Evolutionary conservation across 2,329 filamentous ascomycete genomes (phyloP), one percentile per base, ranked within the genome.

Genomic region (Tothia fuscella): DNA sequence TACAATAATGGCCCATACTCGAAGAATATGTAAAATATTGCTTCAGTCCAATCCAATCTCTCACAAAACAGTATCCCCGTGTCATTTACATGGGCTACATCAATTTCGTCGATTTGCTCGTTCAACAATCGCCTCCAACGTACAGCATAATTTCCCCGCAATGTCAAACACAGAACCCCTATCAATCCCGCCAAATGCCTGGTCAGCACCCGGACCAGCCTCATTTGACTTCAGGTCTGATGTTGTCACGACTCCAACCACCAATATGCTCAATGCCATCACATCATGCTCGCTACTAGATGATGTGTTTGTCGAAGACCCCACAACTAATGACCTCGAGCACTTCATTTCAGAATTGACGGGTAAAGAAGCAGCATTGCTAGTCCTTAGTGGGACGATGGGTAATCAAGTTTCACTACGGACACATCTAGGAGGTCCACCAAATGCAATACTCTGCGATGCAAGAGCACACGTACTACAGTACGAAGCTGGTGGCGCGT

Each of bases 311-410:
- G 65, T 70, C 48, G 86, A 93, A 61, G 87, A 94, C 53, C 67
- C 74, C 1, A 86, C 81, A 0, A 95, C 89, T 1, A 77, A 72
- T 38, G 70, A 74, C 19, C 75, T 96, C 30, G 83, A 95, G 59
- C 63, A 70, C 34, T 79, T 82, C 57, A 71, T 93, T 33, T 84
- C 86, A 14, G 56, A 71, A 24, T 70, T 93, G 3, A 75, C 84
- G 1, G 76, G 76, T 50, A 87, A 93, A 51, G 80, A 87, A 53
- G 77, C 76, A 6, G 82, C 75, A 0, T 68, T 95, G 4, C 78
- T 94, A 41, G 84, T 94, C 42, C 70, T 93, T 45, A 91, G 84
- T 0, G 89, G 89, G 3, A 94, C 88, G 4, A 94, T 94, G 87
- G 87, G 86, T 30, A 95, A 95, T 62, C 87, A 94, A 58, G 68